These are phyloP conservation scores for Phellopilus nigrolimitatus DNA, from an alignment of 1,284 basidiomycete genomes.

Conservation along the genomic window DNA sequence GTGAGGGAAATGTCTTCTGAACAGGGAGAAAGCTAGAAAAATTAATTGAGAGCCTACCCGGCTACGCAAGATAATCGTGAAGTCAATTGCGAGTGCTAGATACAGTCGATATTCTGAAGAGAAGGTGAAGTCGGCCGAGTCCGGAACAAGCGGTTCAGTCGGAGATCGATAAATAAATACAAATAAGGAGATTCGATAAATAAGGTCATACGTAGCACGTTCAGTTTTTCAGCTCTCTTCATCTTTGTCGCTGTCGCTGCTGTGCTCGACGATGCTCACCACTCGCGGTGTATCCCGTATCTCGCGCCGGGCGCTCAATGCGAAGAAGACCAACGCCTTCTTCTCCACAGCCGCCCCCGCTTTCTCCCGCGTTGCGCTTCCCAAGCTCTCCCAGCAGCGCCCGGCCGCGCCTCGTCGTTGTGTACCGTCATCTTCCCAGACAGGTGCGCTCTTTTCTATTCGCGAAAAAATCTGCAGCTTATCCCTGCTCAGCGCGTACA, in stretches of 20 bases:
- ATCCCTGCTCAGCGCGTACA: conserved; percentile 55
- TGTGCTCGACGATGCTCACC: conserved; percentile 62
- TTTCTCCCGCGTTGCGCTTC: conserved; percentile 41
- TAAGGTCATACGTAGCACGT: too few species aligned
- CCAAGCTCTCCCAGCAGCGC: conserved; percentile 35
- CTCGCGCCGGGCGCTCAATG: conserved; percentile 74
- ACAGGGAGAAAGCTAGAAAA: too few species aligned
- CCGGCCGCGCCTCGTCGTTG: conserved; percentile 39
- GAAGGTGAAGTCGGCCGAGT: conserved; percentile 2
- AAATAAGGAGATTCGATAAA: too few species aligned
- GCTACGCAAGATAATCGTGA: too few species aligned
- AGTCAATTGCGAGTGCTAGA: too few species aligned
- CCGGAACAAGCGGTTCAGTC: conserved; percentile 6
- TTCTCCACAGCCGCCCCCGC: conserved; percentile 64
- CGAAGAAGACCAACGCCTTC: conserved; percentile 70
- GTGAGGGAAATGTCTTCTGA: too few species aligned
- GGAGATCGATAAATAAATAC: conserved; percentile 6
- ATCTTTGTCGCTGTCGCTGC: conserved; percentile 26
- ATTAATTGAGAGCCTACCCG: too few species aligned
- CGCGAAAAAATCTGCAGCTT: conserved; percentile 22
- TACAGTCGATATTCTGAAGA: too few species aligned
- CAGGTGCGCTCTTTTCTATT: conserved; percentile 35
- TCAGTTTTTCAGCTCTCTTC: conserved; percentile 10
- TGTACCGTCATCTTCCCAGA: conserved; percentile 37
- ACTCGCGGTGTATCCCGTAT: conserved; percentile 78